These are phyloP conservation scores for Trichoderma sp. DNA, from an alignment of 2,329 filamentous ascomycete genomes.

Conservation along the genomic window DNA sequence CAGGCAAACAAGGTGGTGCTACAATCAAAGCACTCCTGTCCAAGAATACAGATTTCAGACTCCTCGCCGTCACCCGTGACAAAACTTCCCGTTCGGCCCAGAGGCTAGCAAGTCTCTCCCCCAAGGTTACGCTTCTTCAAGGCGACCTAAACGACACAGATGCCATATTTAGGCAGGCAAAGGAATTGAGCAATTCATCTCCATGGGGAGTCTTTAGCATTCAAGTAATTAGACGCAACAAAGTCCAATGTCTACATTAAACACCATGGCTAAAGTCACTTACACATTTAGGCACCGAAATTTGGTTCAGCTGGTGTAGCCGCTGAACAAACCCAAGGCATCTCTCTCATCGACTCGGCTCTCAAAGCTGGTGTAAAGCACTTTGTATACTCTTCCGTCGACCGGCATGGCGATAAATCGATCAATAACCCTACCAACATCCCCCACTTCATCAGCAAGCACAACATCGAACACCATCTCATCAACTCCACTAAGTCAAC, in stretches of 20 bases:
- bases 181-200: background rate
- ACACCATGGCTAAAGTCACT: background rate
- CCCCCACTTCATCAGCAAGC: background rate
- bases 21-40: background rate
- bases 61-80: background rate
- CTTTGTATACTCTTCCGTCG: background rate
- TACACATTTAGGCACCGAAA: background rate
- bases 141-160: background rate
- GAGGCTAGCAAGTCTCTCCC: background rate
- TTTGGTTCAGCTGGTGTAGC: background rate
- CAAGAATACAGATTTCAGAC: background rate
- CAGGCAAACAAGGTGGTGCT: background rate
- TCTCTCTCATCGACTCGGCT: background rate
- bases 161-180: background rate
- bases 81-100: background rate
- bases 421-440: background rate
- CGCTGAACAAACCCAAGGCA: background rate
- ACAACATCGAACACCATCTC: background rate
- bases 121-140: background rate
- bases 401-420: background rate
- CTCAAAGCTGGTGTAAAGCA: background rate
- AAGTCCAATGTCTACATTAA: background rate
- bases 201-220: background rate
- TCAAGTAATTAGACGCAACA: background rate
- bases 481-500: background rate